A percentile compares a stretch with the other conserved stretches of the same genome.
phyloP scores from a whole-genome alignment of 2,329 filamentous ascomycete genomes.

The Xylariaceae sp. region DNA sequence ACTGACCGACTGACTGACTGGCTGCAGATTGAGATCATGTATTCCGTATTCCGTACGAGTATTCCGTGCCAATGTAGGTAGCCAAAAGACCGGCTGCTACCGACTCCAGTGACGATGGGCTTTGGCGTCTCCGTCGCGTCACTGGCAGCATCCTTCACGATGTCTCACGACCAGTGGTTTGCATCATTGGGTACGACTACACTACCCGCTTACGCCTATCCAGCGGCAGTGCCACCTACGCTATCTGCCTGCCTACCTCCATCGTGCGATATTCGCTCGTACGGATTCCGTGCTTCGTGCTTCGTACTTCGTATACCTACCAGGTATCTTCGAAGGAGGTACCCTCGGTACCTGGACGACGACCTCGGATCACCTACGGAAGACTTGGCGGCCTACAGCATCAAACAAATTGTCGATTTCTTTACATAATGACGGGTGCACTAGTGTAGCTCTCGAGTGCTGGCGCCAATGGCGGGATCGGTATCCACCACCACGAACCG shows the following conservation, averaged over 20 bases:
- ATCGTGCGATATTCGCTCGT: background rate
- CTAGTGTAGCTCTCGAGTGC: slow-evolving; percentile 1
- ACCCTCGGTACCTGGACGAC: background rate
- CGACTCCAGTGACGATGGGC: background rate
- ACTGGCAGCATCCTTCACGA: slow-evolving; percentile 1
- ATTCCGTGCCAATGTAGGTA: background rate
- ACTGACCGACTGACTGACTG: background rate
- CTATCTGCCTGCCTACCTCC: no score
- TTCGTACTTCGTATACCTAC: background rate
- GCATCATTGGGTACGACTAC: slow-evolving; percentile 5
- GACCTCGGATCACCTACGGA: background rate
- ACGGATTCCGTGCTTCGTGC: background rate
- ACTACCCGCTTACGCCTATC: background rate
- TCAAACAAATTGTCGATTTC: background rate
- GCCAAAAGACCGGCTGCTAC: slow-evolving; percentile 2
- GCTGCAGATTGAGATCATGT: background rate
- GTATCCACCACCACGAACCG: slow-evolving; percentile 2
- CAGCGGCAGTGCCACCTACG: background rate
- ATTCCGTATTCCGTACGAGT: background rate
- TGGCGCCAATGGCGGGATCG: slow-evolving; percentile 11
- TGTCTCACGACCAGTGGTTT: slow-evolving; percentile 1
- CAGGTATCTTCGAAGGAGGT: no score
- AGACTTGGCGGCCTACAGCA: background rate
- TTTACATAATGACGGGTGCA: background rate
- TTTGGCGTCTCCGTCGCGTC: background rate